A percentile compares a stretch with the other conserved stretches of the same genome.
phyloP scores from a whole-genome alignment of 148 eudicot species.

The Nepenthes mirabilis region DNA sequence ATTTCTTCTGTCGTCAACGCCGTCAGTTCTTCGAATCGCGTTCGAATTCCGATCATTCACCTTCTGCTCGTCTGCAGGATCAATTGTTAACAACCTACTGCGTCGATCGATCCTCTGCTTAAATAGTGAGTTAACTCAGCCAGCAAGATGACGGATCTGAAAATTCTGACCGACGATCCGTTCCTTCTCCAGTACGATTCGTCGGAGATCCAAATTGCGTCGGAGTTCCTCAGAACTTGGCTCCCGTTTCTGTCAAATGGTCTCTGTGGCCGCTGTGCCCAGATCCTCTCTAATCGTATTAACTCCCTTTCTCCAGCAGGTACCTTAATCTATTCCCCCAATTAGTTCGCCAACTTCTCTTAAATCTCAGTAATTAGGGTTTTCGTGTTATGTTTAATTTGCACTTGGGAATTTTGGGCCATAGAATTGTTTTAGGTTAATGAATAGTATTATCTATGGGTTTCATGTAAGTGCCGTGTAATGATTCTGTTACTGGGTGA shows the following conservation, averaged over 20 bases:
- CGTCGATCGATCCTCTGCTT: too few relatives aligned
- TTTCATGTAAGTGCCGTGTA: too few relatives aligned
- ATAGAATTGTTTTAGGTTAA: too few relatives aligned
- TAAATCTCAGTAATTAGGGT: neutral
- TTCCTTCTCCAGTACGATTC: slow-evolving; percentile 43
- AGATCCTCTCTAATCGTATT: slow-evolving; percentile 18
- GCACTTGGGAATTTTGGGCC: neutral
- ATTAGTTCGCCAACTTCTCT: neutral
- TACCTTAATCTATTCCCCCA: neutral
- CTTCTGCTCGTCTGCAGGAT: too few relatives aligned
- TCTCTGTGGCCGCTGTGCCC: slow-evolving; percentile 47
- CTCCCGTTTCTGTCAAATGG: slow-evolving; percentile 59
- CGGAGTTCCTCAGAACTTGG: slow-evolving; percentile 73
- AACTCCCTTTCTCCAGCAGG: slow-evolving; percentile 8
- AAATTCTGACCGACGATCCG: slow-evolving; percentile 22
- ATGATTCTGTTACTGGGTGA: neutral
- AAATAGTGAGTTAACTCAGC: too few relatives aligned
- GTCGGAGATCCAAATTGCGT: slow-evolving; percentile 54
- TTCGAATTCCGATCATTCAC: too few relatives aligned
- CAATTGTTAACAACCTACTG: too few relatives aligned
- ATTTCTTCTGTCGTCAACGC: too few relatives aligned
- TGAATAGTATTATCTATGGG: too few relatives aligned
- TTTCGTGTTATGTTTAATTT: neutral
- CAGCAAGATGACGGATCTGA: slow-evolving; percentile 18
- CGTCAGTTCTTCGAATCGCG: too few relatives aligned